Evolutionary conservation across 352 stramenopile genomes (phyloP), one percentile per base, ranked within the genome.

Genomic region (Globisporangium middletonii): DNA sequence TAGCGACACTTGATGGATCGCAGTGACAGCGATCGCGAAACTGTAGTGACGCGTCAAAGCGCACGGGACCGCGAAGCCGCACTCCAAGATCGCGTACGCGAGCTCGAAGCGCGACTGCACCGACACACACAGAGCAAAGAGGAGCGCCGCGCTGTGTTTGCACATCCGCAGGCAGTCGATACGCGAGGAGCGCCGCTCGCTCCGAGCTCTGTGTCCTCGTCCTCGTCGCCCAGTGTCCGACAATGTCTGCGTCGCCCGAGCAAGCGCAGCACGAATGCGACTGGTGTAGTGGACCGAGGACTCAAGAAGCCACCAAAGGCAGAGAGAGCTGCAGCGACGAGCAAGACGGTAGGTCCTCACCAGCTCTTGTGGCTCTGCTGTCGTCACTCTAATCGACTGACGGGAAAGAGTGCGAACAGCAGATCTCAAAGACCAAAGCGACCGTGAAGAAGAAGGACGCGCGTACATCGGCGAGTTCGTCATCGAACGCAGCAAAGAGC

Each of bases 111-210:
- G 3, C 53, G 48, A 28, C 48, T 66, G 27, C 28, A 45, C 23
- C 60, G 48, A 13, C 52, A 58, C 35, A n/a, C 33, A 6, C 53
- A 66, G 19, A 57, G 60, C 19, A 53, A 66, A 53, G 60, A 66
- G 6, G 54, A 66, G 30, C 48, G 46, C 11, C 37, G 42, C 9
- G 42, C 41, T 2, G 38, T 62, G 42, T 57, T 66, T 41, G 28
- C 60, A 3, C 16, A 19, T 48, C 43, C 33, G 7, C 33, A 58
- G 35, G n/a, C 57, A 52, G 4, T 35, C 37, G 0, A 28, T 12
- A 11, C 16, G n/a, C 26, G n/a, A 16, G 9, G 26, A 38, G 13
- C 19, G 13, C 41, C 52, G 5, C 27, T 50, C 8, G 37, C 45
- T 19, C 37, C 30, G 8, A 53, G 53, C n/a, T 64, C 51, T 3